Evolutionary conservation across 768 basidiomycete genomes (phyloP), one percentile per base, ranked within the genome.

Genomic region (Podaxis pistillaris): DNA sequence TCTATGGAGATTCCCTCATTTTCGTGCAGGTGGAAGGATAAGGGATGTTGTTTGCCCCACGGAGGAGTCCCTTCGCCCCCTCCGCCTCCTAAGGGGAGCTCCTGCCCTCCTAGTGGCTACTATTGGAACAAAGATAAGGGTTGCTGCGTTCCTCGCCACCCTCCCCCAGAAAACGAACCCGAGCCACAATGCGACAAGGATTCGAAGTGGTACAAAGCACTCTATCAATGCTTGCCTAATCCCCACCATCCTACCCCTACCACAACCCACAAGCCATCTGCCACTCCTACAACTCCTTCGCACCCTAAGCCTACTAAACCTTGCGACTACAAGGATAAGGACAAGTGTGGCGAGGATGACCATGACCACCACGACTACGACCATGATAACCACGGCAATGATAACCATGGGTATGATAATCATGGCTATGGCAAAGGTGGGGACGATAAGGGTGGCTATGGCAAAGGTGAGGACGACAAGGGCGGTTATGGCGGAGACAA

Each of bases 81-180:
- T 4, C 54, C 73, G n/a, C 83, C 85, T n/a, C 83, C 84, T 26
- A 73, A 73, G 49, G 81, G 78, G 52, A 75, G 71, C 26, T 64
- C 74, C 12, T 83, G 83, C 72, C 84, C 83, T 38, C 74, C 77
- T 24, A 73, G 71, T 55, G 74, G 69, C 44, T 80, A 82, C 73
- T 84, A 82, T 68, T 87, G 85, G 85, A 71, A 74, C 63, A 57
- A 65, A 4, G 72, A 71, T 24, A 75, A 82, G 67, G 73, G 76
- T 22, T 87, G 84, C 74, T 87, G 86, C 69, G 77, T 81, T 26
- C 86, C 87, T 58, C 71, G 71, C 52, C 68, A 79, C 64, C 81
- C 81, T 15, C 71, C 74, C 38, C 70, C 74, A 33, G 62, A 71
- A 5, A 72, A 74, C 65, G 72, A 72, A 22, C 81, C 84, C 38